Conservation (phyloP, 495 filamentous ascomycete genomes). For the Penicillium chermesinum region DNA sequence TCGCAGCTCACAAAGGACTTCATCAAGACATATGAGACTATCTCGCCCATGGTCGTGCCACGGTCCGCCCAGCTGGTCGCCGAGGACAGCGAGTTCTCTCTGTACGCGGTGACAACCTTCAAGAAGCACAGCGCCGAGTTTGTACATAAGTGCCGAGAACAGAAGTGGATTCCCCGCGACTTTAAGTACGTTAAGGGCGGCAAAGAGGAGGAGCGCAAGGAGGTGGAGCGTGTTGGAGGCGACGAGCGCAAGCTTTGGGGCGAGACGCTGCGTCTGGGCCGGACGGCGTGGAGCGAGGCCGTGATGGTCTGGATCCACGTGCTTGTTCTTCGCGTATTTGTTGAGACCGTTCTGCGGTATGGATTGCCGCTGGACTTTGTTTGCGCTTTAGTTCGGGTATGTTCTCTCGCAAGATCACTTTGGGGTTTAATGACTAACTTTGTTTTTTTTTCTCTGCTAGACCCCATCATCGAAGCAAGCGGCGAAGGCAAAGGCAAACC, state of each 20-base stretch:
- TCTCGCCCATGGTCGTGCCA: slow-evolving; percentile 82
- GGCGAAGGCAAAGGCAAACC: slow-evolving; percentile 70
- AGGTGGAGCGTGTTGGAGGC: slow-evolving; percentile 70
- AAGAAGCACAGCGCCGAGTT: slow-evolving; percentile 87
- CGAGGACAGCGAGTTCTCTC: slow-evolving; percentile 77
- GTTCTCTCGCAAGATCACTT: too few relatives aligned
- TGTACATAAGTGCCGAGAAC: slow-evolving; percentile 79
- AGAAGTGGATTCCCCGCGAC: slow-evolving; percentile 89
- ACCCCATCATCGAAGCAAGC: slow-evolving; percentile 67
- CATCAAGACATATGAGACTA: slow-evolving; percentile 79
- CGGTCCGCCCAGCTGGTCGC: slow-evolving; percentile 73
- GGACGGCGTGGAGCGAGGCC: slow-evolving; percentile 86
- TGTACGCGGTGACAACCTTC: slow-evolving; percentile 87
- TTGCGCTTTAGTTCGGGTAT: slow-evolving; percentile 75
- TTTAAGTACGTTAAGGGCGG: slow-evolving; percentile 90
- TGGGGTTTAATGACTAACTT: too few relatives aligned
- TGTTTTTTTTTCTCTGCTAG: slow-evolving; percentile 35
- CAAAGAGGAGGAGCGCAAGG: slow-evolving; percentile 76
- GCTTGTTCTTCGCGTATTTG: slow-evolving; percentile 85
- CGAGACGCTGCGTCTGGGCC: slow-evolving; percentile 78
- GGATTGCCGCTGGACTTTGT: slow-evolving; percentile 86
- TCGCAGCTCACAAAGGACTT: slow-evolving; percentile 75
- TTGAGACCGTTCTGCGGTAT: slow-evolving; percentile 93
- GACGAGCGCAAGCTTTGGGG: slow-evolving; percentile 86
- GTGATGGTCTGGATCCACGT: slow-evolving; percentile 96